A percentile compares a stretch with the other conserved stretches of the same genome.
These are phyloP conservation scores for Trichoderma virens DNA, from an alignment of 495 filamentous ascomycete species.

Conservation along the genomic window DNA sequence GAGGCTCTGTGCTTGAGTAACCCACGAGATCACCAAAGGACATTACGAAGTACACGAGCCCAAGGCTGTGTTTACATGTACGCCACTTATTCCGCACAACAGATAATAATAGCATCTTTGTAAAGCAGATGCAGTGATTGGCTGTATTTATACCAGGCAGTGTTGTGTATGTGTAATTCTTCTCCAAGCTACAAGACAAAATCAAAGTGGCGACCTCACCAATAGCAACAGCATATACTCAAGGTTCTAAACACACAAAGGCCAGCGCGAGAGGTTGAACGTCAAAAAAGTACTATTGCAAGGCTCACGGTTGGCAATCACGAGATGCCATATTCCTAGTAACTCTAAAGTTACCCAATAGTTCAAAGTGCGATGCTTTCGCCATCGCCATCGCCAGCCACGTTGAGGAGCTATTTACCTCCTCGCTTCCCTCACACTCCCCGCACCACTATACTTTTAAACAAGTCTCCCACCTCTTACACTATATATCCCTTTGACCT, in stretches of 20 bases:
- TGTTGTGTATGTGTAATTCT: no score
- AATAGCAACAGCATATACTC: not conserved
- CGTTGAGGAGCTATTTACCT: not conserved
- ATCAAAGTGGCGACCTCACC: no score
- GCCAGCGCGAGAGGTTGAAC: not conserved
- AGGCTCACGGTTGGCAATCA: not conserved
- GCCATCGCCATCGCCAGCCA: not conserved
- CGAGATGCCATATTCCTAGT: not conserved
- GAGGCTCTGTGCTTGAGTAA: no score
- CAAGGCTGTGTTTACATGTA: no score
- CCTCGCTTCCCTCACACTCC: not conserved
- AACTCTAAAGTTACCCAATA: constrained; percentile 4
- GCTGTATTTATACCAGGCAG: no score
- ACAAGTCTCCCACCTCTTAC: constrained; percentile 5
- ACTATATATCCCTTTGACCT: constrained; percentile 3
- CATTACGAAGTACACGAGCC: no score
- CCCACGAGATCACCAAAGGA: no score
- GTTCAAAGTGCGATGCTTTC: not conserved
- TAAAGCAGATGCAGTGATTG: no score
- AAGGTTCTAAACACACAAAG: not conserved
- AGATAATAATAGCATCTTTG: no score
- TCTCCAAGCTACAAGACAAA: no score
- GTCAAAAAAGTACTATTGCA: constrained; percentile 7
- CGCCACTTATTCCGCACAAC: no score
- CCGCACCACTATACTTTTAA: constrained; percentile 1